Percentiles rank a stretch among this genome's conserved stretches.
These are phyloP conservation scores for Mortierella sp. DNA, from an alignment of 371 early-diverging fungal genomes.

Conservation along the genomic window DNA sequence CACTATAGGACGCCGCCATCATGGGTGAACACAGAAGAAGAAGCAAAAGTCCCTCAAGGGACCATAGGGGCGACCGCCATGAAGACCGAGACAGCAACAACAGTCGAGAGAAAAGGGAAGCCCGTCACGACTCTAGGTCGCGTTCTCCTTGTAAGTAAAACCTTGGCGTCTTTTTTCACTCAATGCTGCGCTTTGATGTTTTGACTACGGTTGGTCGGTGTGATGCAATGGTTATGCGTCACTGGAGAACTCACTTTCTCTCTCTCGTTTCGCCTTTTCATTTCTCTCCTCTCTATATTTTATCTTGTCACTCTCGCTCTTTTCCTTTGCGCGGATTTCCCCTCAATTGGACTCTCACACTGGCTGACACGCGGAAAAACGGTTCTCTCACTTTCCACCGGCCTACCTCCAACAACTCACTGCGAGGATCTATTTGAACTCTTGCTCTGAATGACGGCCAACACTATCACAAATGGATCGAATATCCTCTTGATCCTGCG, in stretches of 20 bases:
- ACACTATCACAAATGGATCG: neutral
- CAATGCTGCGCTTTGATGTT: neutral
- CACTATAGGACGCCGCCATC: neutral
- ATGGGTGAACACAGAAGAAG: slow-evolving; percentile 40
- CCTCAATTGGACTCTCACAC: slow-evolving; percentile 30
- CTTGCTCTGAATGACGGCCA: neutral
- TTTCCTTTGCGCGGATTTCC: slow-evolving; percentile 16
- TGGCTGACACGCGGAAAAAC: neutral
- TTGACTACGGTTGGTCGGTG: neutral
- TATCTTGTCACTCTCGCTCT: neutral
- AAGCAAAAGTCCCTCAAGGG: slow-evolving; percentile 27
- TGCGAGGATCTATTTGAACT: neutral
- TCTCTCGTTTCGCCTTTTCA: neutral
- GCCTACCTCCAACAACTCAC: neutral
- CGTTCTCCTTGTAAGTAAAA: slow-evolving; percentile 47
- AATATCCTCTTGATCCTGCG: neutral
- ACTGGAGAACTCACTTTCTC: neutral
- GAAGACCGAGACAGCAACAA: slow-evolving; percentile 14
- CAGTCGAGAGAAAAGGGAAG: slow-evolving; percentile 17
- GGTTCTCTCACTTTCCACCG: neutral
- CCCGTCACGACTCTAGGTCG: slow-evolving; percentile 26
- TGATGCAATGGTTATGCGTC: neutral
- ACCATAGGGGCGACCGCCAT: slow-evolving; percentile 8
- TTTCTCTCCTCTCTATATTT: neutral
- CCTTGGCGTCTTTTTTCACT: slow-evolving; percentile 2